phyloP scores from a whole-genome alignment of 441 rosid genomes.

The Iberis amara region DNA sequence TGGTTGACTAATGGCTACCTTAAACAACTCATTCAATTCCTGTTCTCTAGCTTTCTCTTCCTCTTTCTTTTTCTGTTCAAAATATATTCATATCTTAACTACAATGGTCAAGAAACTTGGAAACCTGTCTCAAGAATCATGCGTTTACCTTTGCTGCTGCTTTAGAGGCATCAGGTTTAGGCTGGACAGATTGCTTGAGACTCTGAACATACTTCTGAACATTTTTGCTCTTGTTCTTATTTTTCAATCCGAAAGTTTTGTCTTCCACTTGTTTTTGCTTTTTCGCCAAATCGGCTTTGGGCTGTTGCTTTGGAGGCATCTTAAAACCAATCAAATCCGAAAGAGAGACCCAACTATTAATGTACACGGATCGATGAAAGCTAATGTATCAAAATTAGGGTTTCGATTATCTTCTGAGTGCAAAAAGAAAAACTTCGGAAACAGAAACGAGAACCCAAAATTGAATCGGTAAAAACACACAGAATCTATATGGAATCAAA shows the following conservation, averaged over 20 bases:
- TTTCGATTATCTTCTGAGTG: constrained; percentile 10
- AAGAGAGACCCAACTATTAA: not conserved
- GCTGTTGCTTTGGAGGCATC: constrained; percentile 80
- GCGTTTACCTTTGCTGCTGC: constrained; percentile 45
- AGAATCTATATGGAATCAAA: constrained; percentile 16
- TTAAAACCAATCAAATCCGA: not conserved
- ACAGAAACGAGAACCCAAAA: too few species aligned
- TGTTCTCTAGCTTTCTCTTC: constrained; percentile 82
- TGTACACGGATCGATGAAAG: not conserved
- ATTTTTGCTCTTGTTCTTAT: constrained; percentile 92
- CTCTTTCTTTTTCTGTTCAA: constrained; percentile 80
- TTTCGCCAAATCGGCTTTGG: constrained; percentile 81
- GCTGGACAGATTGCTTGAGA: constrained; percentile 78
- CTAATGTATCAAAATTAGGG: constrained; percentile 25
- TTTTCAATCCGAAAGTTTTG: constrained; percentile 91
- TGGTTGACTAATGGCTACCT: constrained; percentile 89
- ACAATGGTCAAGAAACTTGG: too few species aligned
- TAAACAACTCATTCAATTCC: constrained; percentile 85
- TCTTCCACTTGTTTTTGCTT: constrained; percentile 92
- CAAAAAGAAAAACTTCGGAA: not conserved
- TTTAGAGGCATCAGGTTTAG: constrained; percentile 59
- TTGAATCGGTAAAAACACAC: not conserved
- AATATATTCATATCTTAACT: too few species aligned
- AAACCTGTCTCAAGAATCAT: not conserved
- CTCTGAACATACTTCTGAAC: constrained; percentile 88